Evolutionary conservation across 106 monocot species (phyloP).

Genomic region (Cymbidium sinense): DNA sequence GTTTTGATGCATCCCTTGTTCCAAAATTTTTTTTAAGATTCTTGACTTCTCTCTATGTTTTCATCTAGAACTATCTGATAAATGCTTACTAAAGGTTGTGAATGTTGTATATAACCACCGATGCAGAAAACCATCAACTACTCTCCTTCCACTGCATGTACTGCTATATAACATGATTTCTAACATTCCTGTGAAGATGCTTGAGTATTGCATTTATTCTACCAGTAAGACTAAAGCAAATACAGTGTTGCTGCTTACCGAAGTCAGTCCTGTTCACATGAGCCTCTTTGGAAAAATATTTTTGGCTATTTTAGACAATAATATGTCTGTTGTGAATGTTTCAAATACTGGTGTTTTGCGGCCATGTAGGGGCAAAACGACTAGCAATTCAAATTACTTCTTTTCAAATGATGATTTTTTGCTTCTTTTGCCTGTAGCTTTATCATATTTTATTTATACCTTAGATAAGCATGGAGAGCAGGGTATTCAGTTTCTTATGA

Average conservation of each 20-base stretch:
- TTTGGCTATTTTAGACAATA: slow-evolving; percentile 34
- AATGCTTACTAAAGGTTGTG: slow-evolving; percentile 52
- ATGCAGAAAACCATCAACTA: slow-evolving; percentile 13
- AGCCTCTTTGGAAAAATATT: slow-evolving; percentile 58
- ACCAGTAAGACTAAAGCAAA: slow-evolving; percentile 59
- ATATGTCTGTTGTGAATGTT: slow-evolving; percentile 17
- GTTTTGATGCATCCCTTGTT: slow-evolving; percentile 23
- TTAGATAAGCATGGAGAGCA: slow-evolving; percentile 15
- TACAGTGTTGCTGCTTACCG: slow-evolving; percentile 44
- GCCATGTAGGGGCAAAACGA: slow-evolving; percentile 4
- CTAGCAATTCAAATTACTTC: slow-evolving; percentile 3
- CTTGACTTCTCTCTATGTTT: slow-evolving; percentile 36
- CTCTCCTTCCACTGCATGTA: slow-evolving; percentile 38
- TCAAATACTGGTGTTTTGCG: slow-evolving; percentile 12
- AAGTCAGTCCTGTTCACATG: slow-evolving; percentile 59
- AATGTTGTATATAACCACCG: slow-evolving; percentile 30
- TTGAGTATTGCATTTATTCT: slow-evolving; percentile 45
- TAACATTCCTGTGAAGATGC: slow-evolving; percentile 45
- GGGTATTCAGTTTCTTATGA: slow-evolving; percentile 14
- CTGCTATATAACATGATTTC: slow-evolving; percentile 42
- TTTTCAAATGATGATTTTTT: slow-evolving; percentile 51
- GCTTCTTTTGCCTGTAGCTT: slow-evolving; percentile 65
- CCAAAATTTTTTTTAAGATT: slow-evolving; percentile 47
- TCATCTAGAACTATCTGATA: slow-evolving; percentile 41
- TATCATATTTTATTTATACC: slow-evolving; percentile 42